Evolutionary conservation across 345 rosid species (phyloP).

Genomic region (Citrus mangshanensis): DNA sequence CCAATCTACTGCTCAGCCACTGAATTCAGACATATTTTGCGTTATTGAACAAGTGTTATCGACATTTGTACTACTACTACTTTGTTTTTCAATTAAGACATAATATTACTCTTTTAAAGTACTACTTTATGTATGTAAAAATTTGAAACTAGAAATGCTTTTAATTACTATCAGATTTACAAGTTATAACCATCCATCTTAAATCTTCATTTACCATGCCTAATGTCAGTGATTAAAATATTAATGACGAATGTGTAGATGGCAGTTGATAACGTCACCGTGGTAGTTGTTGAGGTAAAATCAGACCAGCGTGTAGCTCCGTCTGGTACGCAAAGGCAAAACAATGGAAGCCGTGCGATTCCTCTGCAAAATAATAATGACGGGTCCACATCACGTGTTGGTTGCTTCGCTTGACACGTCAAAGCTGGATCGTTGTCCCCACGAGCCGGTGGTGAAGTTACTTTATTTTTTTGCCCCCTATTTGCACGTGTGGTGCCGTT

Average conservation of each 20-base stretch:
- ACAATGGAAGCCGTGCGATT: background rate
- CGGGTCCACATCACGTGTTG: conserved; percentile 23
- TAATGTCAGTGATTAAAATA: too few species aligned
- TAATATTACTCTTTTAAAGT: too few species aligned
- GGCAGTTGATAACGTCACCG: background rate
- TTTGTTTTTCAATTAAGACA: too few species aligned
- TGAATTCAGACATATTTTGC: background rate
- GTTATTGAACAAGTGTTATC: too few species aligned
- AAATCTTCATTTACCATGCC: too few species aligned
- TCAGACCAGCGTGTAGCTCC: background rate
- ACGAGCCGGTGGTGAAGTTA: background rate
- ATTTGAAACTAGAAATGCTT: too few species aligned
- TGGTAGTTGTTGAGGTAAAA: background rate
- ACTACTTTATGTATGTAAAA: too few species aligned
- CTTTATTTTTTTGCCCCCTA: background rate
- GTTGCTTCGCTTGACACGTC: conserved; percentile 6
- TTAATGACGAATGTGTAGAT: too few species aligned
- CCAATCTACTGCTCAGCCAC: conserved; percentile 17
- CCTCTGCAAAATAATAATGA: too few species aligned
- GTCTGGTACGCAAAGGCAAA: background rate
- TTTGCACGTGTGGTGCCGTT: conserved; percentile 30
- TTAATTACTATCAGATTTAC: too few species aligned
- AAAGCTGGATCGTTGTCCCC: background rate
- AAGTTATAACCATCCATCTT: too few species aligned
- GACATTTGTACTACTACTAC: too few species aligned